Evolutionary conservation across 2,329 filamentous ascomycete species (phyloP), one percentile per base, ranked within the genome.

Genomic region (Cladorrhinum sp.): DNA sequence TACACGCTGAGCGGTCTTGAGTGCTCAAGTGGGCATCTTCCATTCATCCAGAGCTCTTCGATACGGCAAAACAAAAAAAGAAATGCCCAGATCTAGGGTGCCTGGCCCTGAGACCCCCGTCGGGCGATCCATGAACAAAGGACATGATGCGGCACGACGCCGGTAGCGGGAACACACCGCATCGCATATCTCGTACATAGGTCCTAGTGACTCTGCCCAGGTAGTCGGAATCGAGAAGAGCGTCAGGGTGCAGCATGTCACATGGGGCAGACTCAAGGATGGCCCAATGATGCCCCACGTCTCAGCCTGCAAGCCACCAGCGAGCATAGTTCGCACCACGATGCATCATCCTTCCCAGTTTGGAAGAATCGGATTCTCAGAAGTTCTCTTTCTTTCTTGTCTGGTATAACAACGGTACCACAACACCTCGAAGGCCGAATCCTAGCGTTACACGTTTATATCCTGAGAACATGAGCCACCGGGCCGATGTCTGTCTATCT

Each of bases 211-310:
- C 12, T n/a, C 10, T 20, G 10, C 20, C 41, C 41, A 45, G 16
- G 41, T 45, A 45, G 16, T n/a, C 10, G 41, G 41, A 16, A 45
- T 45, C 41, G 41, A 45, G 18, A 45, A 20, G 41, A 45, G 16
- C 4, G 41, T 45, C 41, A 45, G 41, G 41, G 41, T 45, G 41
- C 10, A 45, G 16, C n/a, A 55, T 55, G 52, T 45, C 52, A 55
- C 52, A 55, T 55, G 52, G 52, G 29, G 18, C n/a, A 27, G 27
- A 2, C n/a, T 10, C 32, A 36, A 36, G 22, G 20, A 23, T 8
- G 6, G 27, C 22, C 10, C n/a, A 38, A 13, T n/a, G 16, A 25
- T 22, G 51, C 41, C n/a, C 41, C 41, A 45, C 41, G 41, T 45
- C 41, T 45, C 16, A 45, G 36, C 36, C 36, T 41, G 36, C 36